Percentiles rank a stretch among this genome's conserved stretches.
These are phyloP conservation scores for Mycena olivaceomarginata DNA, from an alignment of 768 basidiomycete species.

Conservation along the genomic window DNA sequence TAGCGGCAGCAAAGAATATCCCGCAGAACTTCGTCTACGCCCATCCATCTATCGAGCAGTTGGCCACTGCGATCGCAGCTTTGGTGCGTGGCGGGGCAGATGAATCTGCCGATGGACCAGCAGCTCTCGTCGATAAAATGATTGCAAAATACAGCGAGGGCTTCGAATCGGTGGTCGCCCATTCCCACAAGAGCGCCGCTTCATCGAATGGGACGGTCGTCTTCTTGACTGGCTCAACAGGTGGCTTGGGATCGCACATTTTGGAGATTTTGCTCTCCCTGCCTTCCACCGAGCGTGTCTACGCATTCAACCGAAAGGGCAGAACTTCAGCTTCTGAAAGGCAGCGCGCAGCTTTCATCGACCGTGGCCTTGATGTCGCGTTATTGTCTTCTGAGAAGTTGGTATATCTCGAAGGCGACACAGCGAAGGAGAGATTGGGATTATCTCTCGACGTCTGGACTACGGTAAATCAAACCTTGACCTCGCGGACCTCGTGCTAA, in stretches of 20 bases:
- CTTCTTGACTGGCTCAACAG: conserved; percentile 56
- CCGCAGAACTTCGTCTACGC: conserved; percentile 65
- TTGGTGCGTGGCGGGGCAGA: conserved; percentile 34
- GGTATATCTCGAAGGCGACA: conserved; percentile 53
- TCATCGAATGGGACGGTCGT: conserved; percentile 50
- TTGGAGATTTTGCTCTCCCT: conserved; percentile 37
- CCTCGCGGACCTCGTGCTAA: background rate
- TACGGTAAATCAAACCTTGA: conserved; percentile 37
- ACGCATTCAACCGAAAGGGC: conserved; percentile 48
- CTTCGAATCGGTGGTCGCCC: conserved; percentile 31
- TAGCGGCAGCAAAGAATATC: conserved; percentile 44
- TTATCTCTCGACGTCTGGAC: conserved; percentile 46
- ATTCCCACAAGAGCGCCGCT: background rate
- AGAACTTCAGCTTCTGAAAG: conserved; percentile 43
- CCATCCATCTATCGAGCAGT: conserved; percentile 57
- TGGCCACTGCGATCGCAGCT: conserved; percentile 53
- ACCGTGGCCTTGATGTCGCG: conserved; percentile 29
- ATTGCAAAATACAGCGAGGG: conserved; percentile 57
- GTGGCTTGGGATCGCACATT: conserved; percentile 54
- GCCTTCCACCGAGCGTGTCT: conserved; percentile 46
- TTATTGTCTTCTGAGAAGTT: conserved; percentile 40
- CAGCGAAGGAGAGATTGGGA: conserved; percentile 45
- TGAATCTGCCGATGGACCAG: background rate
- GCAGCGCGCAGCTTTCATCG: conserved; percentile 45
- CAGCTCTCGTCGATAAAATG: conserved; percentile 56